Conservation (phyloP, 129 eudicot species). For the Saussurea involucrata region DNA sequence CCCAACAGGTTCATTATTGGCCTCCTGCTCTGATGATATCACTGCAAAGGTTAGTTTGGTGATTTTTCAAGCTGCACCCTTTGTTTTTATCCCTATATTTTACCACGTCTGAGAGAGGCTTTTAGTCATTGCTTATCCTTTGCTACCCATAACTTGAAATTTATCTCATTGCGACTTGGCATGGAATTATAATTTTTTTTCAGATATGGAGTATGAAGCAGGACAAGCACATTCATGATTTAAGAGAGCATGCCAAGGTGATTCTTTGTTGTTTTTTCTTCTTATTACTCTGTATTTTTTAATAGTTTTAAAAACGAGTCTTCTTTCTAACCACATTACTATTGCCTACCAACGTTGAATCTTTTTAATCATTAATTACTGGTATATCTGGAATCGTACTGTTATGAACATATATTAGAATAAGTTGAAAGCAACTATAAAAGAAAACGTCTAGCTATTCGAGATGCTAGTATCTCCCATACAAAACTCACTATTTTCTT, state of each 20-base stretch:
- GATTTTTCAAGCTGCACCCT: neutral
- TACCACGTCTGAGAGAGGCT: neutral
- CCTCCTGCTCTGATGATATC: conserved; percentile 62
- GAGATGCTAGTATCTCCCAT: no score
- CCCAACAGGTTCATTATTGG: conserved; percentile 51
- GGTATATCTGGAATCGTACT: neutral
- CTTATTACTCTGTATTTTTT: neutral
- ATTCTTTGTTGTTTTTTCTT: neutral
- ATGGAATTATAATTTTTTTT: conserved; percentile 9
- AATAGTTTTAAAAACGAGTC: neutral
- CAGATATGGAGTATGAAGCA: conserved; percentile 66
- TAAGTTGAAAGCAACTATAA: no score
- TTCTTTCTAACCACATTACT: neutral
- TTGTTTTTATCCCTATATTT: neutral
- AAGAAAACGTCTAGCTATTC: no score
- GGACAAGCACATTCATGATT: conserved; percentile 39
- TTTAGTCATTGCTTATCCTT: neutral
- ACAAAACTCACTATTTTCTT: no score
- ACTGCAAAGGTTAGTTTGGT: conserved; percentile 46
- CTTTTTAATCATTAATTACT: neutral
- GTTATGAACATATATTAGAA: no score
- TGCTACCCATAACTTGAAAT: neutral
- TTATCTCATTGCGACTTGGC: neutral
- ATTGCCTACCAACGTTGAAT: neutral
- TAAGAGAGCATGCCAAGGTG: conserved; percentile 56